A percentile compares a stretch with the other conserved stretches of the same genome.
Conservation (phyloP, 2,329 filamentous ascomycete genomes). For the Aspergillus versicolor region DNA sequence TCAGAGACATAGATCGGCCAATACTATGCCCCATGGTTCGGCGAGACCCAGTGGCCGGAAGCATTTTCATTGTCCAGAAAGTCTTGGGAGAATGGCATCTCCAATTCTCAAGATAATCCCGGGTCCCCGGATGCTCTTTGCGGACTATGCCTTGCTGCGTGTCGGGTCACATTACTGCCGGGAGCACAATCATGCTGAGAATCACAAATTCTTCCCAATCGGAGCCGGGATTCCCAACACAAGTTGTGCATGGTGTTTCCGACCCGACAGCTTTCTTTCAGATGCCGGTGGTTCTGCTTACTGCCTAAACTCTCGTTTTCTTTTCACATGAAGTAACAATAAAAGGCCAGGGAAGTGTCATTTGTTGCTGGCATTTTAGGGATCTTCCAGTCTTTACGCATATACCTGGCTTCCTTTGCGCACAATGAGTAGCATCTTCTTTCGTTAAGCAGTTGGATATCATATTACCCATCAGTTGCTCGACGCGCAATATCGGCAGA, state of each 20-base stretch:
- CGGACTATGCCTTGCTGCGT: not conserved
- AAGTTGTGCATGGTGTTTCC: not conserved
- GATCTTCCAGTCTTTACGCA: not conserved
- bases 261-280: not conserved
- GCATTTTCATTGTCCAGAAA: not conserved
- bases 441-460: not conserved
- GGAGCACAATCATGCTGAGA: not conserved
- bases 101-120: not conserved
- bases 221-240: not conserved
- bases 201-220: not conserved
- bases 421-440: not conserved
- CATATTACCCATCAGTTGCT: not conserved
- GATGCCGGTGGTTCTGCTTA: not conserved
- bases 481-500: no score
- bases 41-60: not conserved
- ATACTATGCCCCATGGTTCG: not conserved
- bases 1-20: not conserved
- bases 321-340: not conserved
- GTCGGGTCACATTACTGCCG: not conserved
- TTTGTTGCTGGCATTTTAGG: not conserved
- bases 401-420: not conserved
- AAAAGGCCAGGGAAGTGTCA: not conserved
- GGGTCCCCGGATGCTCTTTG: slow-evolving; percentile 5
- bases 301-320: not conserved
- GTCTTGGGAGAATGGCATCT: not conserved